phyloP scores from a whole-genome alignment of 139 green algal genomes.

The Coelastrella sp. region DNA sequence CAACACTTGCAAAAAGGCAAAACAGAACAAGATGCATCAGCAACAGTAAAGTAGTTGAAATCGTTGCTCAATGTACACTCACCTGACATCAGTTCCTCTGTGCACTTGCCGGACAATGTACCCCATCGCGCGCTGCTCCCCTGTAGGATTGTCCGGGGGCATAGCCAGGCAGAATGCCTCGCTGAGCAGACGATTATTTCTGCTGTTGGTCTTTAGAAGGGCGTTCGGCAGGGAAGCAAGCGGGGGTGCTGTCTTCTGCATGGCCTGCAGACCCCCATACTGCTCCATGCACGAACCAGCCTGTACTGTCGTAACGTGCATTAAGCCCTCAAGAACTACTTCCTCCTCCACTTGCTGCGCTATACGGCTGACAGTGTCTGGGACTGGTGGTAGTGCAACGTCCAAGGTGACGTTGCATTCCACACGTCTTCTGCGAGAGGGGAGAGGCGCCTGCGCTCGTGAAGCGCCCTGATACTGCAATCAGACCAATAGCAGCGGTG shows the following conservation, averaged over 20 bases:
- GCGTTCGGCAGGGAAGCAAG: not conserved
- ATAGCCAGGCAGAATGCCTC: constrained; percentile 31
- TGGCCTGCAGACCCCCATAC: not conserved
- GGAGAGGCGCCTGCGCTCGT: too few species aligned
- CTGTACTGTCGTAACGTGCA: constrained; percentile 27
- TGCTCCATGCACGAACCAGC: constrained; percentile 35
- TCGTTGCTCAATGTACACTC: too few species aligned
- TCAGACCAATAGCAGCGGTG: too few species aligned
- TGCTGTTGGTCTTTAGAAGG: not conserved
- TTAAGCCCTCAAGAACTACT: constrained; percentile 5
- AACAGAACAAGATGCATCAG: too few species aligned
- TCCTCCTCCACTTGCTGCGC: not conserved
- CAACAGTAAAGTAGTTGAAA: too few species aligned
- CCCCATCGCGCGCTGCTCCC: not conserved
- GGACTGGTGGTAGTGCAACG: not conserved
- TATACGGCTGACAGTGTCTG: not conserved
- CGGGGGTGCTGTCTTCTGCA: not conserved
- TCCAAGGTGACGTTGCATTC: not conserved
- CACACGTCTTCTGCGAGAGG: not conserved
- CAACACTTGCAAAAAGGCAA: too few species aligned
- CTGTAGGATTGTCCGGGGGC: constrained; percentile 14
- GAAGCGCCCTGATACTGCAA: too few species aligned
- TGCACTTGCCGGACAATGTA: not conserved
- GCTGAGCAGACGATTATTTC: not conserved
- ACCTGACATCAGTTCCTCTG: not conserved